Base-by-base conservation (phyloP, 768 basidiomycete genomes). In the Gyrodon lividus region DNA sequence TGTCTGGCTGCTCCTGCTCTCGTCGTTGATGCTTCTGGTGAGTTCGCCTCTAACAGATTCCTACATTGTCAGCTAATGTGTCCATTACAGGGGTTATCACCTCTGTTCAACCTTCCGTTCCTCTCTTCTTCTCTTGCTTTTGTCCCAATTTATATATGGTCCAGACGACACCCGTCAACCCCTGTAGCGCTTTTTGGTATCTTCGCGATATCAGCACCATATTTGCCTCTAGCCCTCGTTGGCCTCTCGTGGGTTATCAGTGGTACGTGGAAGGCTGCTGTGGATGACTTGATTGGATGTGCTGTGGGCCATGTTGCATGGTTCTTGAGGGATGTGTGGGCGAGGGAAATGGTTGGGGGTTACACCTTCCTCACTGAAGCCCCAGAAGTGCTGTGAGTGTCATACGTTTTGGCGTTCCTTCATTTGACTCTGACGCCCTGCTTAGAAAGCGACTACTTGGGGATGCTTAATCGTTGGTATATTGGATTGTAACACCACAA, bases 71-170 rank as follows among this genome's bases (percentile, higher is more conserved):
- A 31, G 13, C 37, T 59, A 39, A 54, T 43, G 52, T 22, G 20
- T 16, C 39, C 19, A 40, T 33, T 45, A 10, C 64, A 95, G 86
- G 77, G 74, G 19, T 76, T 96, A 5, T 93, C 94, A 0, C 92
- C 93, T 0, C 77, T 95, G 10, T 84, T 97, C 64, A 93, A 92
- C 57, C 81, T 95, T 14, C 93, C 94, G 0, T 96, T 97, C 74
- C 84, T 98, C 40, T 95, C 94, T 5, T 90, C 92, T 0, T 86
- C 93, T 0, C 80, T 96, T 26, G 93, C 94, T 0, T 97, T 96
- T 63, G 91, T 96, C 2, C 89, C 96, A 3, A 97, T 98, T 35
- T 99, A 99, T 68, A 77, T 98, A 53, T 99, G 97, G 97, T 93
- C 94, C 16, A 77, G 96, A 47, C 80, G 94, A 19, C 96, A 99